Evolutionary conservation across 2,329 filamentous ascomycete genomes (phyloP).

Genomic region (Sporothrix dimorphospora): DNA sequence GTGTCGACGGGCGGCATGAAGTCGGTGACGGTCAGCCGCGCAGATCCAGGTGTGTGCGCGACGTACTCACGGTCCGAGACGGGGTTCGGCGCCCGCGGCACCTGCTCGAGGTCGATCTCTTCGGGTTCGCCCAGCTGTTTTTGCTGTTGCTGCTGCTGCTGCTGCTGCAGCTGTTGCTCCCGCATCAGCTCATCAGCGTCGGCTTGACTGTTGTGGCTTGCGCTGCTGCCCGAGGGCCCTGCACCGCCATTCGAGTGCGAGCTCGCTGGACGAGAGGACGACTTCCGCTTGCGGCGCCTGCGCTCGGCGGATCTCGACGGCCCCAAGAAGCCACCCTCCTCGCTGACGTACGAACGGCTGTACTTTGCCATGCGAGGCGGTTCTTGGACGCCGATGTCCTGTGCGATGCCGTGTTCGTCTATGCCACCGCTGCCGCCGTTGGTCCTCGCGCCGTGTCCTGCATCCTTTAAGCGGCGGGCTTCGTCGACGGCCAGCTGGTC

Average conservation of each 20-base stretch:
- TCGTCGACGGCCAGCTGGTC: constrained; percentile 64
- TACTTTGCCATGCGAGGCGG: constrained; percentile 47
- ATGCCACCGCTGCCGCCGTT: constrained; percentile 42
- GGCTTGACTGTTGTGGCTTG: neutral
- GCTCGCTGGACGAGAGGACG: constrained; percentile 9
- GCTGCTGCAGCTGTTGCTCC: neutral
- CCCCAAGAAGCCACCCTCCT: constrained; percentile 69
- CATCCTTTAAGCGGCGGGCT: constrained; percentile 51
- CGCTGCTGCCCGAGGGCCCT: neutral
- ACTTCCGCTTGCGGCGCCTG: neutral
- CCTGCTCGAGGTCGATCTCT: neutral
- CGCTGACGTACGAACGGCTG: constrained; percentile 68
- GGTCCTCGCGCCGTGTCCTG: neutral
- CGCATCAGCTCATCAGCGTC: neutral
- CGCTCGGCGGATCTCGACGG: constrained; percentile 42
- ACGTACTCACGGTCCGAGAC: constrained; percentile 60
- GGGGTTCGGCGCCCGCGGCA: constrained; percentile 39
- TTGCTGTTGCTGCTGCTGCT: neutral
- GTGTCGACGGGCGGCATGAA: constrained; percentile 64
- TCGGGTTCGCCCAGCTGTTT: constrained; percentile 3
- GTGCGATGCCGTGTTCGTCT: constrained; percentile 51
- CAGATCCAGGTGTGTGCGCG: constrained; percentile 62
- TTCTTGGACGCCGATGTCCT: constrained; percentile 47
- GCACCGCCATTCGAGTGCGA: constrained; percentile 5
- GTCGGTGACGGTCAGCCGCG: constrained; percentile 61